Percentiles rank a stretch among this genome's conserved stretches.
These are phyloP conservation scores for Aspergillus sp. DNA, from an alignment of 2,329 filamentous ascomycete species.

Conservation along the genomic window DNA sequence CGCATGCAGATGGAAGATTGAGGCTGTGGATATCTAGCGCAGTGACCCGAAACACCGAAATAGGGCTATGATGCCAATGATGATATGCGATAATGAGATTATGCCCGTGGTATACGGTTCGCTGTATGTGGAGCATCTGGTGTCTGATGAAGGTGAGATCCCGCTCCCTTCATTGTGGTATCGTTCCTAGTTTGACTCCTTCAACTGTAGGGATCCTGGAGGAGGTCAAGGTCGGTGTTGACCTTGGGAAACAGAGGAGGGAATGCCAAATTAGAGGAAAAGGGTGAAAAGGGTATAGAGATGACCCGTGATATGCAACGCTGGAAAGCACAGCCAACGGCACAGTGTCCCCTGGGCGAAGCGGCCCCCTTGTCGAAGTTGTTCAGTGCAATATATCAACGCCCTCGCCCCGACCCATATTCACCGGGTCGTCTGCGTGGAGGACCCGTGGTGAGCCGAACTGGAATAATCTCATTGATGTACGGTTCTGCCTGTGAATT, in stretches of 20 bases:
- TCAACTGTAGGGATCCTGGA: background rate
- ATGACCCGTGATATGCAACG: background rate
- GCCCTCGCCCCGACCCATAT: conserved; percentile 34
- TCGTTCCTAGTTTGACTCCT: background rate
- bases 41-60: conserved; percentile 1
- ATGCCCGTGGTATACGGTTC: background rate
- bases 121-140: background rate
- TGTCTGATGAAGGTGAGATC: background rate
- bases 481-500: conserved; percentile 40
- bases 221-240: background rate
- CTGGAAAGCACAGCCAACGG: background rate
- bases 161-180: background rate
- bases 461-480: conserved; percentile 49
- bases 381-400: conserved; percentile 2
- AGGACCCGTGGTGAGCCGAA: conserved; percentile 33
- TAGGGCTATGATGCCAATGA: background rate
- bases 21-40: background rate
- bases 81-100: background rate
- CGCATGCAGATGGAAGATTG: background rate
- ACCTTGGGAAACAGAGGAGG: background rate
- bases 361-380: background rate
- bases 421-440: conserved; percentile 34
- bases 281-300: background rate
- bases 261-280: background rate
- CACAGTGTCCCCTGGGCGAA: background rate